Percentiles rank a stretch among this genome's conserved stretches.
Conservation (phyloP, 2,329 filamentous ascomycete genomes). For the Blastomyces emzantsi region DNA sequence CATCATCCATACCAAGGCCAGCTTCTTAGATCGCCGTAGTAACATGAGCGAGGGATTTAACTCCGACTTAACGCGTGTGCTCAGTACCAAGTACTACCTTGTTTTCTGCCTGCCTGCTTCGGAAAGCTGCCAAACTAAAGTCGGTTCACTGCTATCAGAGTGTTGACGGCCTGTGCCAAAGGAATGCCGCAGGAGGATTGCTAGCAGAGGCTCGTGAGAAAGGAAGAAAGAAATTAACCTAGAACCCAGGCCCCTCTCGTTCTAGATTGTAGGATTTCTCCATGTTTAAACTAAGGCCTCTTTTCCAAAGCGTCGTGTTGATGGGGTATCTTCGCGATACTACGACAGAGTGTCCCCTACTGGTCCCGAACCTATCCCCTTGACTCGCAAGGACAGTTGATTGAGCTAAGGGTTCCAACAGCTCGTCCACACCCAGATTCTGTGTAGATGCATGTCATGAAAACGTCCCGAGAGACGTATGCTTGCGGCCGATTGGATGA, state of each 20-base stretch:
- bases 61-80: not conserved
- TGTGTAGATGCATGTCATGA: not conserved
- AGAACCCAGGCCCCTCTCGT: not conserved
- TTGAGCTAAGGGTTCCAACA: not conserved
- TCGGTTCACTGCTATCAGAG: not conserved
- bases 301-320: not conserved
- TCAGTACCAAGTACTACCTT: not conserved
- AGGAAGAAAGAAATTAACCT: not conserved
- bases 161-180: not conserved
- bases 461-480: not conserved
- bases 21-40: not conserved
- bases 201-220: not conserved
- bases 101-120: not conserved
- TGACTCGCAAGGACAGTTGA: not conserved
- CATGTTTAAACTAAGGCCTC: not conserved
- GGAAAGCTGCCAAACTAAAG: not conserved
- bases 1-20: not conserved
- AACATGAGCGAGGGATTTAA: not conserved
- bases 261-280: not conserved
- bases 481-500: not conserved
- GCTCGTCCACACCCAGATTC: not conserved
- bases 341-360: not conserved
- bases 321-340: not conserved
- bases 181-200: not conserved
- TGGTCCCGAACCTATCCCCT: no score